phyloP scores from a whole-genome alignment of 345 rosid genomes.

The Moringa oleifera region DNA sequence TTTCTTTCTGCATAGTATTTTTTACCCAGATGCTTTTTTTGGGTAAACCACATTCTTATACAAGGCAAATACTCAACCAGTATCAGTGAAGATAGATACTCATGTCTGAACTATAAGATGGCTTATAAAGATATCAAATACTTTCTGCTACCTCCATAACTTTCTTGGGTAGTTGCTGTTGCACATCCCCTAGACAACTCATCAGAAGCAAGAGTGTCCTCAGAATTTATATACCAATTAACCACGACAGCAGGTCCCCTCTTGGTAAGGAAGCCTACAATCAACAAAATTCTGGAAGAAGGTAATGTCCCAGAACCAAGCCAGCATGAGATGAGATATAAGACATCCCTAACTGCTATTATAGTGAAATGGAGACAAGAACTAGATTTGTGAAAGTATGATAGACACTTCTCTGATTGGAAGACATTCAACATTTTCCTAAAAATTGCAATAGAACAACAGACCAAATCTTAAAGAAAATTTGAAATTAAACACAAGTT shows the following conservation, averaged over 20 bases:
- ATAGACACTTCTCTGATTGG: background rate
- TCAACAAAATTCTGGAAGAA: background rate
- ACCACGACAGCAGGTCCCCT: slow-evolving; percentile 3
- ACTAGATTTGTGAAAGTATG: background rate
- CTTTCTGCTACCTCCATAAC: slow-evolving; percentile 3
- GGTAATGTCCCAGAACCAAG: slow-evolving; percentile 3
- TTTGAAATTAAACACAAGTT: background rate
- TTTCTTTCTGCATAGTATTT: too few relatives aligned
- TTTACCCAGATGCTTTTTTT: too few relatives aligned
- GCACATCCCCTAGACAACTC: background rate
- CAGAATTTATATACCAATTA: background rate
- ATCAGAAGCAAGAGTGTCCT: background rate
- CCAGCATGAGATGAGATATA: background rate
- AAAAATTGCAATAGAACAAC: background rate
- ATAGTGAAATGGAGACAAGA: background rate
- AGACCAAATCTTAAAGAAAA: background rate
- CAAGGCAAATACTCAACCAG: background rate
- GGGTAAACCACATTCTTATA: slow-evolving; percentile 6
- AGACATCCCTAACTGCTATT: background rate
- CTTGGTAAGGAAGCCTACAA: slow-evolving; percentile 4
- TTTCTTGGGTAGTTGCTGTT: background rate
- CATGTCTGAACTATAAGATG: background rate
- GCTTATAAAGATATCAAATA: background rate
- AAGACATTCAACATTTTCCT: slow-evolving; percentile 2
- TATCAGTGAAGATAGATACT: background rate